These are phyloP conservation scores for Tricholoma bakamatsutake DNA, from an alignment of 768 basidiomycete species.

Conservation along the genomic window DNA sequence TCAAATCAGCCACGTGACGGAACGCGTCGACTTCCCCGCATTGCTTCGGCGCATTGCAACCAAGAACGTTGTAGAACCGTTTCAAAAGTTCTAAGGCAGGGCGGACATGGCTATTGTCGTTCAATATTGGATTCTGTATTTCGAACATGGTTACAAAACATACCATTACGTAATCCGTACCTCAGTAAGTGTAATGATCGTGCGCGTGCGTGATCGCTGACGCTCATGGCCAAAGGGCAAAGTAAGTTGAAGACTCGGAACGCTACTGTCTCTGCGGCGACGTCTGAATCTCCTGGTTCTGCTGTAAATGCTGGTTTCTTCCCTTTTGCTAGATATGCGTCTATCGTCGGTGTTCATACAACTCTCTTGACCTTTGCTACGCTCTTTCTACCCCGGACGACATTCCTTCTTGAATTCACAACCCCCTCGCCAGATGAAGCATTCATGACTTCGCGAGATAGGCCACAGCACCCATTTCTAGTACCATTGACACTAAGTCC, in stretches of 20 bases:
- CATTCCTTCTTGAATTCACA: constrained; percentile 35
- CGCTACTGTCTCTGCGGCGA: background rate
- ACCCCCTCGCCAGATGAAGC: constrained; percentile 23
- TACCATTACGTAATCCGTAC: background rate
- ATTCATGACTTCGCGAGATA: constrained; percentile 41
- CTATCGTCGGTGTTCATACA: constrained; percentile 62
- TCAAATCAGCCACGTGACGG: constrained; percentile 11
- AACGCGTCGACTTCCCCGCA: background rate
- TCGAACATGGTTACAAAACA: background rate
- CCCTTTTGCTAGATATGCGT: constrained; percentile 49
- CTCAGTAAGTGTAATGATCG: background rate
- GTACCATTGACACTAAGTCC: constrained; percentile 60
- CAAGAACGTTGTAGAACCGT: background rate
- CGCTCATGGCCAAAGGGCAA: background rate
- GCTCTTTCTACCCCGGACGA: constrained; percentile 65
- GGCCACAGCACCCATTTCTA: constrained; percentile 68
- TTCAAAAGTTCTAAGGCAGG: too few species aligned
- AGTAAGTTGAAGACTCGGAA: background rate
- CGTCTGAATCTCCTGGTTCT: background rate
- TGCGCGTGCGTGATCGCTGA: background rate
- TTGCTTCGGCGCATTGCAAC: background rate
- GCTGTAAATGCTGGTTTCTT: constrained; percentile 8
- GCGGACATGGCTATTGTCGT: too few species aligned
- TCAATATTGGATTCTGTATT: background rate
- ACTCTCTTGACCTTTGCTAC: constrained; percentile 60